phyloP scores from a whole-genome alignment of 2,329 filamentous ascomycete species.

The Arthroderma sp. region DNA sequence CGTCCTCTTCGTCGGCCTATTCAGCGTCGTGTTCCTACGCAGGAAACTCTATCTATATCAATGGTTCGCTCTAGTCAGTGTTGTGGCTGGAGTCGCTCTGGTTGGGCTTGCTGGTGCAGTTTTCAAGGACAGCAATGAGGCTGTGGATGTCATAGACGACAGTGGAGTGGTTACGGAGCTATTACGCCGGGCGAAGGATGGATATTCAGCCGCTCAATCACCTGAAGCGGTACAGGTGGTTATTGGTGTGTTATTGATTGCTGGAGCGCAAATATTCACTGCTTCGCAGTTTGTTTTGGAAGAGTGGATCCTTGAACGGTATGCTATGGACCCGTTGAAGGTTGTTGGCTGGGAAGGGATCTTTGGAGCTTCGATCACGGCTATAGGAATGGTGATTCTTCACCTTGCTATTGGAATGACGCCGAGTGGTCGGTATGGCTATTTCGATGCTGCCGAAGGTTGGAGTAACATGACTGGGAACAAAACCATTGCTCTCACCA shows the following conservation, averaged over 20 bases:
- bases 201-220: constrained; percentile 28
- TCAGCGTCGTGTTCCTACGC: constrained; percentile 82
- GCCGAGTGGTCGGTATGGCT: constrained; percentile 59
- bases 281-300: constrained; percentile 93
- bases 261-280: constrained; percentile 89
- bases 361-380: constrained; percentile 73
- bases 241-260: constrained; percentile 78
- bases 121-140: constrained; percentile 47
- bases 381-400: constrained; percentile 64
- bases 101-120: constrained; percentile 83
- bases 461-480: constrained; percentile 67
- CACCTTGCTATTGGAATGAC: constrained; percentile 67
- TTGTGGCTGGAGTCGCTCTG: constrained; percentile 74
- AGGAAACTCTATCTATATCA: constrained; percentile 74
- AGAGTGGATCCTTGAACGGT: constrained; percentile 76
- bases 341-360: constrained; percentile 95
- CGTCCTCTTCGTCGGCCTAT: constrained; percentile 88
- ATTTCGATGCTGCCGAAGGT: constrained; percentile 82
- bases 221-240: constrained; percentile 55
- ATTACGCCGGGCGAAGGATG: constrained; percentile 30
- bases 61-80: constrained; percentile 77
- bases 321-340: constrained; percentile 68
- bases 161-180: constrained; percentile 15
- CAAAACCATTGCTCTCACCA: constrained; percentile 58
- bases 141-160: constrained; percentile 18